phyloP scores from a whole-genome alignment of 2,329 filamentous ascomycete species.

The Cladosporium colombiae region DNA sequence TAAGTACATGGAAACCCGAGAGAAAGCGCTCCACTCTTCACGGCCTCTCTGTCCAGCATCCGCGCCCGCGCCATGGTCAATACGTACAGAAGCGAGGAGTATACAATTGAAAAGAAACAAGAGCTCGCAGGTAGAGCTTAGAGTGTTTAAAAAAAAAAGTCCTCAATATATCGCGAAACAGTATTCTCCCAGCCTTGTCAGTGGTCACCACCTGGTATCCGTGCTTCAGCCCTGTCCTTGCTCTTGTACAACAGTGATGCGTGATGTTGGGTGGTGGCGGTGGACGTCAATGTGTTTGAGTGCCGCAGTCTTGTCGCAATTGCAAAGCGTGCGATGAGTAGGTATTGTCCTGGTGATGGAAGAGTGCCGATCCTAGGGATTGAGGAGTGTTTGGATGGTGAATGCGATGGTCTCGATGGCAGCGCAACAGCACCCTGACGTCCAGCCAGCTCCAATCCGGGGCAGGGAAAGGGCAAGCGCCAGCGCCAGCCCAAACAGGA shows the following conservation, averaged over 20 bases:
- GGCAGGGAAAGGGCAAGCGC: conserved; percentile 3
- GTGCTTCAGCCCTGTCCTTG: conserved; percentile 13
- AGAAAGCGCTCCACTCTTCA: not conserved
- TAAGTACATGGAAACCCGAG: conserved; percentile 11
- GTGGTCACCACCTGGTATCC: not conserved
- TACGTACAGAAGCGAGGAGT: conserved; percentile 28
- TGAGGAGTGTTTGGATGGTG: conserved; percentile 2
- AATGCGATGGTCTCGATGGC: conserved; percentile 2
- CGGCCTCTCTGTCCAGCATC: not conserved
- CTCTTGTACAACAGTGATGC: conserved; percentile 3
- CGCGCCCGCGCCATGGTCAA: conserved; percentile 24
- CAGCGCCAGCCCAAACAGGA: conserved; percentile 9
- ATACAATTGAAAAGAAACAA: conserved; percentile 8
- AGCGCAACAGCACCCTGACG: not conserved
- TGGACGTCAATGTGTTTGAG: not conserved
- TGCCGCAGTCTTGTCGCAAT: not conserved
- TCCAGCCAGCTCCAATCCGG: not conserved
- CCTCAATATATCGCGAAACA: conserved; percentile 7
- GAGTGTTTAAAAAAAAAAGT: not conserved
- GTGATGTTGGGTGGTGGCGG: not conserved
- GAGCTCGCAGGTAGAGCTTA: conserved; percentile 16
- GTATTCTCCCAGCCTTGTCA: not conserved
- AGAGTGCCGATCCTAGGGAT: not conserved
- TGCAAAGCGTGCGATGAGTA: not conserved
- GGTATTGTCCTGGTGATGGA: not conserved